Conservation (phyloP, 2,329 filamentous ascomycete species). For the Penicillium sumatraense region DNA sequence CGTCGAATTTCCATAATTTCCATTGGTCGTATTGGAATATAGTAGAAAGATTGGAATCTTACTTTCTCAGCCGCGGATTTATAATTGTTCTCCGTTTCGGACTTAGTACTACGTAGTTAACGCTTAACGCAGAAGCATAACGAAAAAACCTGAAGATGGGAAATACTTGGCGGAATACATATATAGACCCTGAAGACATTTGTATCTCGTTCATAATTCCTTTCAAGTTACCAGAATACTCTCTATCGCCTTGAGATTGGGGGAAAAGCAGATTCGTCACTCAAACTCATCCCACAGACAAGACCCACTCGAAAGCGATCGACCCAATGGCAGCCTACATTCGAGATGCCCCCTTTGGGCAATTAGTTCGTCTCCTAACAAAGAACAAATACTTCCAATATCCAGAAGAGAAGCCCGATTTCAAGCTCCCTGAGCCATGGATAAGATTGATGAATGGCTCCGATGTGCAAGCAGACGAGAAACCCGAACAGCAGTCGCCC, state of each 20-base stretch:
- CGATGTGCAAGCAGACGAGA: not conserved
- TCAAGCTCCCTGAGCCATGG: slow-evolving; percentile 32
- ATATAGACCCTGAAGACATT: not conserved
- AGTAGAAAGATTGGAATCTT: not conserved
- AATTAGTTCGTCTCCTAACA: slow-evolving; percentile 50
- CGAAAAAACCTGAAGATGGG: not conserved
- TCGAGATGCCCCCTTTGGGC: slow-evolving; percentile 53
- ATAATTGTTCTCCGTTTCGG: not conserved
- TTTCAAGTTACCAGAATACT: not conserved
- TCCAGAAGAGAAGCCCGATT: slow-evolving; percentile 46
- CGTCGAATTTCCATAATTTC: not conserved
- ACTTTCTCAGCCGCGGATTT: not conserved
- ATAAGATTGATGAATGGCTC: slow-evolving; percentile 20
- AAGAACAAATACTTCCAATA: slow-evolving; percentile 50
- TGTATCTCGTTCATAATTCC: not conserved
- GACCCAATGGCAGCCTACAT: slow-evolving; percentile 30
- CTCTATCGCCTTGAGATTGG: not conserved
- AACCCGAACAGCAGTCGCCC: not conserved
- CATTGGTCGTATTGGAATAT: not conserved
- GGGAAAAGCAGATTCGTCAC: not conserved
- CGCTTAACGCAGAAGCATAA: slow-evolving; percentile 3
- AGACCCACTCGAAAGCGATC: not conserved
- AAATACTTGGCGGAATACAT: not conserved
- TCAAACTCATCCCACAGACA: not conserved
- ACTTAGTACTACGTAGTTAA: not conserved